Conservation (phyloP, 2,329 filamentous ascomycete genomes). For the Colletotrichum liaoningense region DNA sequence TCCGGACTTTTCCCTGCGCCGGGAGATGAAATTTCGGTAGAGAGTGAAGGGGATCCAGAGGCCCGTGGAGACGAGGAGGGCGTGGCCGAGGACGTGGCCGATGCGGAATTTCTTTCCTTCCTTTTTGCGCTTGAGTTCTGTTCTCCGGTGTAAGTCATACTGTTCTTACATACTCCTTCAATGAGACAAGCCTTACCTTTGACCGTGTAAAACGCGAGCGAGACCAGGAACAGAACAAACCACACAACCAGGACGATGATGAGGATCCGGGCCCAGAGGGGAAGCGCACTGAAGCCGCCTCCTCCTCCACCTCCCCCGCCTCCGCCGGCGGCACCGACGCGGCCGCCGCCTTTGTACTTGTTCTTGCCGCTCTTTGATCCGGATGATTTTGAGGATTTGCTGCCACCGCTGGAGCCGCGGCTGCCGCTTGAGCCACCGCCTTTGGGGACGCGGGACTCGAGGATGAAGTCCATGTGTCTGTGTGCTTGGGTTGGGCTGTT, state of each 20-base stretch:
- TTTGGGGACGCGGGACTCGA: constrained; percentile 24
- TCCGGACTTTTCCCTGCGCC: not conserved
- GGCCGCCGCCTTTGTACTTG: constrained; percentile 24
- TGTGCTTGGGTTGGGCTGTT: not conserved
- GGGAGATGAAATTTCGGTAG: constrained; percentile 40
- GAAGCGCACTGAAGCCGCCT: constrained; percentile 19
- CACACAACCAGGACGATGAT: constrained; percentile 33
- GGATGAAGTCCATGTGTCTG: constrained; percentile 28
- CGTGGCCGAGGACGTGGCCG: constrained; percentile 26
- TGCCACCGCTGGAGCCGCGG: not conserved
- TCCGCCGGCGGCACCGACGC: not conserved
- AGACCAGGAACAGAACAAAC: constrained; percentile 23
- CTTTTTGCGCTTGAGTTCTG: constrained; percentile 34
- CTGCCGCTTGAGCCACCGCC: constrained; percentile 24
- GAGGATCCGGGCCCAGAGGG: constrained; percentile 35
- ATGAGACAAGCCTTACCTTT: not conserved
- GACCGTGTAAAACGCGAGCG: constrained; percentile 7
- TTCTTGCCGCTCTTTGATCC: constrained; percentile 15
- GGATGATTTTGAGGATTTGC: constrained; percentile 4
- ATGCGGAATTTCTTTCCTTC: constrained; percentile 33
- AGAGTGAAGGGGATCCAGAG: constrained; percentile 39
- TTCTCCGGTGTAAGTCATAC: not conserved
- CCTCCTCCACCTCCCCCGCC: constrained; percentile 1
- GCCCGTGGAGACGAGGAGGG: constrained; percentile 34
- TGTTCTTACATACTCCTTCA: not conserved